These are phyloP conservation scores for Endocalyx cinctus DNA, from an alignment of 2,329 filamentous ascomycete species.

Conservation along the genomic window DNA sequence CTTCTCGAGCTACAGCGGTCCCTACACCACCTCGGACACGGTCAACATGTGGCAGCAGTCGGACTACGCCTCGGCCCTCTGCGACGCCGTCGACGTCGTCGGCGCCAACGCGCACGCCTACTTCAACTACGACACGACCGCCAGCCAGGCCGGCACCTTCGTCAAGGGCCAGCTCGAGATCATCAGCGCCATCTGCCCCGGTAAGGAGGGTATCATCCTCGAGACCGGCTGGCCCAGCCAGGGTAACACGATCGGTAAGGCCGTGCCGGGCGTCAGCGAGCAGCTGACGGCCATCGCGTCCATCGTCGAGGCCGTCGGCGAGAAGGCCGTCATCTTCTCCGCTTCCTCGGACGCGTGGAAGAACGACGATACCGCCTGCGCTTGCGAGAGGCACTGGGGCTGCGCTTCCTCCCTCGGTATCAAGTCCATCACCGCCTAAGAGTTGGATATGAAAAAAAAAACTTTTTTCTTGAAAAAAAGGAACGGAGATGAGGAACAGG, in stretches of 20 bases:
- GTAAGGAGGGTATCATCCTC: constrained; percentile 72
- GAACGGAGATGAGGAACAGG: too few species aligned
- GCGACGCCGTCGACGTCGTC: constrained; percentile 69
- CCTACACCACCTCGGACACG: constrained; percentile 81
- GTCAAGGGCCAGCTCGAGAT: constrained; percentile 68
- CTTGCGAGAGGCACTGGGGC: constrained; percentile 71
- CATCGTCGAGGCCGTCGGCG: constrained; percentile 63
- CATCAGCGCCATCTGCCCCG: constrained; percentile 64
- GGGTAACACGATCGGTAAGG: constrained; percentile 67
- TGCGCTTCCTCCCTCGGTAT: constrained; percentile 20
- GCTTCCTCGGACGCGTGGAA: constrained; percentile 82
- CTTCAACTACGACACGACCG: constrained; percentile 71
- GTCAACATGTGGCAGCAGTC: constrained; percentile 69
- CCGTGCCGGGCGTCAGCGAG: constrained; percentile 61
- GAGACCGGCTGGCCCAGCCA: constrained; percentile 85
- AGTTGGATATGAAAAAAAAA: not conserved
- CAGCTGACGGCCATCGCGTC: constrained; percentile 69
- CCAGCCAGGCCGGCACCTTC: constrained; percentile 69
- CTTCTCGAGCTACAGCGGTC: constrained; percentile 70
- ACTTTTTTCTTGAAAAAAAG: too few species aligned
- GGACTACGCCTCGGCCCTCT: constrained; percentile 57
- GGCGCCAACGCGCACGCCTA: constrained; percentile 89
- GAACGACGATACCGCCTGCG: constrained; percentile 54
- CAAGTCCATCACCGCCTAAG: constrained; percentile 1
- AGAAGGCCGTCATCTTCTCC: constrained; percentile 75